Conservation (phyloP, 73 alveolate species). For the Tetrahymena malaccensis region DNA sequence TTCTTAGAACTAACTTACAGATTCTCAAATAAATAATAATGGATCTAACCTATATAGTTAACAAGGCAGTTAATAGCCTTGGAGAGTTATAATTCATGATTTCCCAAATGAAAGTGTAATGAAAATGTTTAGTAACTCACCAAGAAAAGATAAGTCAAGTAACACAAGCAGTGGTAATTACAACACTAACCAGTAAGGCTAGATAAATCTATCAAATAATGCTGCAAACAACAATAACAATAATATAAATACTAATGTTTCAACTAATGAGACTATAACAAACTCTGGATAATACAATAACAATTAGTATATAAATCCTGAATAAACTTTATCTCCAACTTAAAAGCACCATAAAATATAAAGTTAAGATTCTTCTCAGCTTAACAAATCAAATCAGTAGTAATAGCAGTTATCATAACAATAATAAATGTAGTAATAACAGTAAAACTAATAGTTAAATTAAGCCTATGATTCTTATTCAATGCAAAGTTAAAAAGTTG, state of each 20-base stretch:
- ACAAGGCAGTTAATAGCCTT: background rate
- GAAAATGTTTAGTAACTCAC: background rate
- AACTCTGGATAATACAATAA: background rate
- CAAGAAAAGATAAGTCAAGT: background rate
- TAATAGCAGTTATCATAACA: background rate
- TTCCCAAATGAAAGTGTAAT: background rate
- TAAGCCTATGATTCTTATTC: background rate
- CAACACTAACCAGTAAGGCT: background rate
- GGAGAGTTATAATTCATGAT: background rate
- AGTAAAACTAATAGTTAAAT: background rate
- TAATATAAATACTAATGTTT: background rate
- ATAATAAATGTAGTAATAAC: background rate
- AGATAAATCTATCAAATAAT: too few species aligned
- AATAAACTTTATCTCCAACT: background rate
- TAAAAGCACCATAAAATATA: background rate
- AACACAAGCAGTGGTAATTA: background rate
- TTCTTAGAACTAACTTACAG: background rate
- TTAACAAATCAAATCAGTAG: background rate
- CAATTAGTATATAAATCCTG: background rate
- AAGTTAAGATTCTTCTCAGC: background rate
- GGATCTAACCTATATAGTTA: background rate
- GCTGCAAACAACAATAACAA: background rate
- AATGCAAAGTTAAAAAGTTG: slow-evolving; percentile 5
- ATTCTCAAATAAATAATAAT: background rate
- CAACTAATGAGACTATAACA: background rate